phyloP scores from a whole-genome alignment of 176 grass and related monocot species.

The Cymbopogon citratus region DNA sequence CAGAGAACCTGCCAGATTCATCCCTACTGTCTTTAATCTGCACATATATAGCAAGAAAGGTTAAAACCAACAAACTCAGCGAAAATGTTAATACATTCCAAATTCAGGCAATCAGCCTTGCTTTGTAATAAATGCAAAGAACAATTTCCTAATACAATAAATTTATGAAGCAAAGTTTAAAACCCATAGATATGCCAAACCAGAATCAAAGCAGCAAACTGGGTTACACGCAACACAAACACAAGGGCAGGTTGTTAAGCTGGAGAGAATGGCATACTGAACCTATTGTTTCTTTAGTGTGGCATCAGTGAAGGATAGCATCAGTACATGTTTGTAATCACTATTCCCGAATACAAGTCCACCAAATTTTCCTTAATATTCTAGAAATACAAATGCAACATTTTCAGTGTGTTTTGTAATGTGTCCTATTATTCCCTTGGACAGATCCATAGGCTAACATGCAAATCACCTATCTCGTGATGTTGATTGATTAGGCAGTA shows the following conservation, averaged over 20 bases:
- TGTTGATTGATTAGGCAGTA: background rate
- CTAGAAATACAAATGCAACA: background rate
- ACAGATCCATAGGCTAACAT: background rate
- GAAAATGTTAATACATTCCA: background rate
- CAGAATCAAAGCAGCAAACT: background rate
- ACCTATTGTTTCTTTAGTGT: background rate
- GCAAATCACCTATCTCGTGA: background rate
- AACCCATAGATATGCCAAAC: background rate
- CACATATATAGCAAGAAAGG: background rate
- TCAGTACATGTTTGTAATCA: background rate
- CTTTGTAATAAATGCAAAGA: background rate
- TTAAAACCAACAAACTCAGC: background rate
- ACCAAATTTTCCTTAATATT: background rate
- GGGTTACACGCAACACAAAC: background rate
- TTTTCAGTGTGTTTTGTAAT: background rate
- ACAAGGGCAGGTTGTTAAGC: background rate
- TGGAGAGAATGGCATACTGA: background rate
- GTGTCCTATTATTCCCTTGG: background rate
- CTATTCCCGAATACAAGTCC: background rate
- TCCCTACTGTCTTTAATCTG: conserved; percentile 77
- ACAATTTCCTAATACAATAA: background rate
- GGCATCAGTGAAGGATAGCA: background rate
- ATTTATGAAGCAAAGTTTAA: background rate
- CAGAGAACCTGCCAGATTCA: conserved; percentile 94
- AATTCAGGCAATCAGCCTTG: conserved; percentile 7